Evolutionary conservation across 257 asterid genomes (phyloP), one percentile per base, ranked within the genome.

Genomic region (Solanum arcanum): DNA sequence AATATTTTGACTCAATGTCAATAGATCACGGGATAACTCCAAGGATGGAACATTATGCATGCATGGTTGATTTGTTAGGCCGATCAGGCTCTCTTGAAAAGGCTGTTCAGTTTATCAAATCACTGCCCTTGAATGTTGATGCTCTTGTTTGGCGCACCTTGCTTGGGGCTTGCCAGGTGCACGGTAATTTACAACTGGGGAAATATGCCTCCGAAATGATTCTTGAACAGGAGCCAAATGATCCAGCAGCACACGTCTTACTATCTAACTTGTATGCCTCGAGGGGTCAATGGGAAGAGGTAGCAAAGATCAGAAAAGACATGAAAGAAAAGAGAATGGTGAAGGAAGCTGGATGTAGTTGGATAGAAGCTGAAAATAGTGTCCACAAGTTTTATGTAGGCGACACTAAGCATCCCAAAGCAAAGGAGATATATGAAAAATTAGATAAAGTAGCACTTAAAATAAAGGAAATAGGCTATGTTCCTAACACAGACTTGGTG

Each of bases 331-430:
- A 93, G 88, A 94, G 88, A 80, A 35, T 97, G 93, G 93, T 92
- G 72, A 97, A 95, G 91, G 98, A 97, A 91, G 98, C 98, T 0
- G 98, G 99, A 2, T 95, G 95, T 88, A 97, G 99, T 92, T 97
- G 99, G 99, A 92, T 97, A 16, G 99, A 97, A 90, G 84, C 91
- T n/a, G 98, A 86, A 21, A 92, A 91, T 62, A 90, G 56, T n/a
- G 96, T 97, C 47, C 98, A 97, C 89, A 94, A 91, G 90, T 97
- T 97, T 87, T 93, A 94, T 33, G 99, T 94, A 1, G 99, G 98
- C 47, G 98, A 97, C 74, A 90, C 96, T 1, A 93, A 91, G 42
- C 99, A 97, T 90, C 95, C 98, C 1, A 88, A 86, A 87, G 96
- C 98, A 5, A 87, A 35, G 89, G 92, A 92, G 86, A 97, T 97